These are phyloP conservation scores for Oryza nivara DNA, from an alignment of 176 grass and related monocot species.

Conservation along the genomic window DNA sequence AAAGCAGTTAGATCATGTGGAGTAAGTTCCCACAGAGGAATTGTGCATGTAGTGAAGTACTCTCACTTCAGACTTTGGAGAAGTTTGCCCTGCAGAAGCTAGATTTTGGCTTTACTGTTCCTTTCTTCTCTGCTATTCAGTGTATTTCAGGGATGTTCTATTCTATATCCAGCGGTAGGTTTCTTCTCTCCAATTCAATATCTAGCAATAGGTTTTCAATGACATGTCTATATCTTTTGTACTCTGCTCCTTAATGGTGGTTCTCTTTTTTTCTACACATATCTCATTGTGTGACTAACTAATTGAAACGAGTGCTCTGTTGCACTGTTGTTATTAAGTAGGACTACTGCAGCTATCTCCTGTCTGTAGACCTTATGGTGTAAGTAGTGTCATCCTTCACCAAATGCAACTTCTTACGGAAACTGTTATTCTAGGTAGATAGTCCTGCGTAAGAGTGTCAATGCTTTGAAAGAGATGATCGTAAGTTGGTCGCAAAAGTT, in stretches of 20 bases:
- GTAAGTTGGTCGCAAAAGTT: not conserved
- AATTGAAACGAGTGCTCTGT: not conserved
- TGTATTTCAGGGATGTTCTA: not conserved
- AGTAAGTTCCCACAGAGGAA: not conserved
- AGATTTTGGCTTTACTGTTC: slow-evolving; percentile 3
- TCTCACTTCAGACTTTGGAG: not conserved
- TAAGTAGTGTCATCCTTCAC: not conserved
- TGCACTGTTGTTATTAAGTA: not conserved
- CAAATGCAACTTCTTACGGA: not conserved
- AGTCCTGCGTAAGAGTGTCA: not conserved
- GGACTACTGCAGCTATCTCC: not conserved
- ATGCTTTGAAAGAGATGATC: not conserved
- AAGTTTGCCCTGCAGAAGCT: not conserved
- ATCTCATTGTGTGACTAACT: not conserved
- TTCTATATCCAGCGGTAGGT: slow-evolving; percentile 8
- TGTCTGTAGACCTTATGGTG: not conserved
- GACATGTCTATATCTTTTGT: not conserved
- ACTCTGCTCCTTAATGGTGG: not conserved
- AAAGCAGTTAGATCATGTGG: not conserved
- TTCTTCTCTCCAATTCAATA: not conserved
- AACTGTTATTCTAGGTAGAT: not conserved
- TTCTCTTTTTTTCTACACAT: not conserved
- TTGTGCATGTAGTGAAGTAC: not conserved
- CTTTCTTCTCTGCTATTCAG: not conserved
- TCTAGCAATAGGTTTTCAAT: not conserved